These are phyloP conservation scores for Alternaria hordeiaustralica DNA, from an alignment of 2,329 filamentous ascomycete genomes.

Conservation along the genomic window DNA sequence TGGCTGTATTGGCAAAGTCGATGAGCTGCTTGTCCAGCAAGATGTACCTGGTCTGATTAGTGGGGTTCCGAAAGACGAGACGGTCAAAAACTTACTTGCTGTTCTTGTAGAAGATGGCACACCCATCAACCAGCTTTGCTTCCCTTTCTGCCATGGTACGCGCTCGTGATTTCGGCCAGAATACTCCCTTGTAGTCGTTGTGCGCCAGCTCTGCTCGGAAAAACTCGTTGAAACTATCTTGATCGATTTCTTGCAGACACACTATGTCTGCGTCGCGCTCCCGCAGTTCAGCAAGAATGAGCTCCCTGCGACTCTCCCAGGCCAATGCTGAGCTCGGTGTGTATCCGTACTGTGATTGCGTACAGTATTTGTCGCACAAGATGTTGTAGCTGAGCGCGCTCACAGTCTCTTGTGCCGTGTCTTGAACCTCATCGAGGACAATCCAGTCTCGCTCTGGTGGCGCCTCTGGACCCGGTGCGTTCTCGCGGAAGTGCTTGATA, in stretches of 20 bases:
- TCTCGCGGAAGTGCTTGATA: slow-evolving; percentile 81
- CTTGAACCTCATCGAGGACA: slow-evolving; percentile 67
- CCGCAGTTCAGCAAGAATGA: slow-evolving; percentile 83
- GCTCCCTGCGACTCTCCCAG: slow-evolving; percentile 85
- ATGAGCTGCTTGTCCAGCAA: slow-evolving; percentile 92
- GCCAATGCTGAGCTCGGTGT: slow-evolving; percentile 79
- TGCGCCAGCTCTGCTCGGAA: slow-evolving; percentile 87
- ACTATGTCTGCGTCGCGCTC: slow-evolving; percentile 85
- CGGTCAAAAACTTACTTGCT: slow-evolving; percentile 65
- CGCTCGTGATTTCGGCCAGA: slow-evolving; percentile 87
- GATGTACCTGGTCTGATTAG: slow-evolving; percentile 64
- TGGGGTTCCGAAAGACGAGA: background rate
- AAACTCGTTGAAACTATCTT: slow-evolving; percentile 88
- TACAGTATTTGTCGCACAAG: slow-evolving; percentile 92
- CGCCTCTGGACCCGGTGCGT: slow-evolving; percentile 78
- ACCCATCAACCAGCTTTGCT: slow-evolving; percentile 89
- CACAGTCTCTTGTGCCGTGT: slow-evolving; percentile 67
- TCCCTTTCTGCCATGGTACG: slow-evolving; percentile 92
- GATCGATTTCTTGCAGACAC: slow-evolving; percentile 91
- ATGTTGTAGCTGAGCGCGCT: slow-evolving; percentile 95
- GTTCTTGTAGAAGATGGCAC: slow-evolving; percentile 94
- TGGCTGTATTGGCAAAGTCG: slow-evolving; percentile 89
- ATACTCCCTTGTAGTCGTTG: slow-evolving; percentile 90
- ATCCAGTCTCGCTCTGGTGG: slow-evolving; percentile 80
- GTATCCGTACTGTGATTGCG: slow-evolving; percentile 84